These are phyloP conservation scores for Thelephora terrestris DNA, from an alignment of 1,284 basidiomycete species.

Conservation along the genomic window DNA sequence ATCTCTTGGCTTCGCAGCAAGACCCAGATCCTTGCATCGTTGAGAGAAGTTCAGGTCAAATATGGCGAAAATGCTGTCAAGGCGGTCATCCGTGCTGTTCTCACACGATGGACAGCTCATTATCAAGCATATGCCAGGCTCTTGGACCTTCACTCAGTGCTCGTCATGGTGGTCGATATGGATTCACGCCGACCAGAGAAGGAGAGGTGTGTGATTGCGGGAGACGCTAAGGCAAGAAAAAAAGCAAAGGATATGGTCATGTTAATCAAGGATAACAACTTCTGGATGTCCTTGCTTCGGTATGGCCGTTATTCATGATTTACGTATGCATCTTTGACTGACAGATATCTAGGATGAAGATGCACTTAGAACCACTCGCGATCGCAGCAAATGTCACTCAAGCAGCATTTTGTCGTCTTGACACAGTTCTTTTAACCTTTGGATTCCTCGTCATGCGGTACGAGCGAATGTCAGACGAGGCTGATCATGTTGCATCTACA, in stretches of 20 bases:
- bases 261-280: conserved; percentile 4
- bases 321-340: not conserved
- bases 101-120: conserved; percentile 29
- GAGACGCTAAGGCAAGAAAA: not conserved
- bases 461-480: not conserved
- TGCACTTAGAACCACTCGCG: conserved; percentile 19
- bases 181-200: not conserved
- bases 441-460: conserved; percentile 7
- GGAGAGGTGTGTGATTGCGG: not conserved
- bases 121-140: conserved; percentile 20
- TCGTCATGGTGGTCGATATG: not conserved
- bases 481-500: not conserved
- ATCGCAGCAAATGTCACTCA: conserved; percentile 20
- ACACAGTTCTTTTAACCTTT: conserved; percentile 16
- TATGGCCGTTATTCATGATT: not conserved
- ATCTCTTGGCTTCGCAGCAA: conserved; percentile 27
- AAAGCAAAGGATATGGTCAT: not conserved
- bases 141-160: conserved; percentile 13
- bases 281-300: conserved; percentile 9
- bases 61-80: conserved; percentile 3
- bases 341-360: conserved; percentile 12
- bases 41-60: conserved; percentile 11
- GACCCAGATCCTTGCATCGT: conserved; percentile 16
- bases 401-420: conserved; percentile 12
- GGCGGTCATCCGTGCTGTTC: conserved; percentile 19